phyloP scores from a whole-genome alignment of 306 rosid genomes.

The Cajanus cajan region DNA sequence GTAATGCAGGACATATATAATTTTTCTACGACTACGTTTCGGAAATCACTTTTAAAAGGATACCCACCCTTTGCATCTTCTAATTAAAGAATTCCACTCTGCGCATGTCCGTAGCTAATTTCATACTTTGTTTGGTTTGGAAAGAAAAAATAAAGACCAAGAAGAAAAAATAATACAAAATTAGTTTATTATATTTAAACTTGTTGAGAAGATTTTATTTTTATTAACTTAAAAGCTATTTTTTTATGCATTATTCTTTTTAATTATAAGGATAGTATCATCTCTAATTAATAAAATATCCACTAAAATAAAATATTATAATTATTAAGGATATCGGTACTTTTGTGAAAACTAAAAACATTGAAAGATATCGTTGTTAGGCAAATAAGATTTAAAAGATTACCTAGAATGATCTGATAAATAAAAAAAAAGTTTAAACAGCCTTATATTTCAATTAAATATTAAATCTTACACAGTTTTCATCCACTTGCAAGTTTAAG shows the following conservation, averaged over 20 bases:
- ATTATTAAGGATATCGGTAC: background rate
- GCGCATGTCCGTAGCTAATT: too few relatives aligned
- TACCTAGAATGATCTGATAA: background rate
- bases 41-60: background rate
- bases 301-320: background rate
- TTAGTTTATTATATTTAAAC: too few relatives aligned
- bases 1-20: background rate
- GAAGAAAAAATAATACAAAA: too few relatives aligned
- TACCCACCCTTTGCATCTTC: background rate
- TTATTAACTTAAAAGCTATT: background rate
- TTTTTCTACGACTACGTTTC: background rate
- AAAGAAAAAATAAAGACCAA: too few relatives aligned
- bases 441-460: background rate
- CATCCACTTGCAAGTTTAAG: background rate
- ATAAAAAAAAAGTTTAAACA: background rate
- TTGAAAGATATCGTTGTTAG: background rate
- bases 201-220: background rate
- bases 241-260: background rate
- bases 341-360: background rate
- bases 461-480: background rate
- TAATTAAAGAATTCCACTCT: background rate
- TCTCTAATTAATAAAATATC: background rate
- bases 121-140: too few relatives aligned
- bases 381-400: background rate
- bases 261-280: background rate